These are phyloP conservation scores for Cercophora sp. DNA, from an alignment of 495 filamentous ascomycete genomes.

Conservation along the genomic window DNA sequence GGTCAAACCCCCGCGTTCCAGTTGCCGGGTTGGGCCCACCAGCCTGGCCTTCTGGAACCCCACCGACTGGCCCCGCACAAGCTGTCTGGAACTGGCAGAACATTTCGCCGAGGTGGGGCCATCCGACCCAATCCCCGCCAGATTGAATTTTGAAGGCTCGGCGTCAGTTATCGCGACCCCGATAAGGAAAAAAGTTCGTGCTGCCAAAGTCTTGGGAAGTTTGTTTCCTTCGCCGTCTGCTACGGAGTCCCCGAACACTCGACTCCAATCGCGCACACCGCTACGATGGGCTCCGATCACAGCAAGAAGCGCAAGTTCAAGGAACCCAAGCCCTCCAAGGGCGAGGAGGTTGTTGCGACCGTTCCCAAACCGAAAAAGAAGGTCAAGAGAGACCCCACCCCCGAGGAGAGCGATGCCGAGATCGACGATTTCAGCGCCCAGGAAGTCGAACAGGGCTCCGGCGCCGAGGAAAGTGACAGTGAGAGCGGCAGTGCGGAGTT, in stretches of 20 bases:
- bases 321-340: slow-evolving; percentile 33
- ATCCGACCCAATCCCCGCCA: neutral
- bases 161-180: neutral
- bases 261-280: slow-evolving; percentile 9
- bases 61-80: slow-evolving; percentile 8
- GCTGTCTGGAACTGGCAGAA: slow-evolving; percentile 15
- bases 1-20: slow-evolving; percentile 9
- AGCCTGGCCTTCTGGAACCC: slow-evolving; percentile 7
- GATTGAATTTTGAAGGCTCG: neutral
- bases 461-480: neutral
- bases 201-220: no score
- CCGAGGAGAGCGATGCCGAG: slow-evolving; percentile 24
- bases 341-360: slow-evolving; percentile 16
- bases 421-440: slow-evolving; percentile 13
- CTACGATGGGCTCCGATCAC: slow-evolving; percentile 38
- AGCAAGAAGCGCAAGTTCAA: slow-evolving; percentile 48
- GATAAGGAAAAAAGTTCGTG: slow-evolving; percentile 10
- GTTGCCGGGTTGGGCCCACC: slow-evolving; percentile 9
- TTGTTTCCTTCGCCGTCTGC: neutral
- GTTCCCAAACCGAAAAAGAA: slow-evolving; percentile 28
- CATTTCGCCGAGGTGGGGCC: slow-evolving; percentile 12
- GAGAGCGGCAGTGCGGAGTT: slow-evolving; percentile 16
- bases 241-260: neutral
- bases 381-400: slow-evolving; percentile 23
- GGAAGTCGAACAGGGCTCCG: slow-evolving; percentile 17